These are phyloP conservation scores for Cutaneotrichosporon daszewskae DNA, from an alignment of 1,284 basidiomycete species.

Conservation along the genomic window DNA sequence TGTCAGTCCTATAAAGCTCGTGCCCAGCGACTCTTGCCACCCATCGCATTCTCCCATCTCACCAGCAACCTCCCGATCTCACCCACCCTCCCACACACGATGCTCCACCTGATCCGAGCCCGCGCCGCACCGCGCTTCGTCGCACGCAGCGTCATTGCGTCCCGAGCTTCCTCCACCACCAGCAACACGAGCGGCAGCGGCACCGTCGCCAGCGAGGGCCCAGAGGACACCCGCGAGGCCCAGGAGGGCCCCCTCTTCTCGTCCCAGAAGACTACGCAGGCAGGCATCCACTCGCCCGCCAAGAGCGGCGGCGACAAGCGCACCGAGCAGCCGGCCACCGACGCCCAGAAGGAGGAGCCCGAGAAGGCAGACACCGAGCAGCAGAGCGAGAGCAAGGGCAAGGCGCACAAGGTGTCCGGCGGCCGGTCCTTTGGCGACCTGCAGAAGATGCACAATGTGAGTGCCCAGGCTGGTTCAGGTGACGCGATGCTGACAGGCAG, in stretches of 20 bases:
- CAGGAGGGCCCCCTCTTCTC: conserved; percentile 5
- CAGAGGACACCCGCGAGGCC: no score
- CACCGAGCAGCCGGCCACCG: background rate
- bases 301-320: conserved; percentile 3
- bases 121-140: background rate
- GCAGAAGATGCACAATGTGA: conserved; percentile 1
- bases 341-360: background rate
- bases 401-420: background rate
- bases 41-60: no score
- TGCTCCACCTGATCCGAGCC: background rate
- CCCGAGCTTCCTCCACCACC: background rate
- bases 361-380: background rate
- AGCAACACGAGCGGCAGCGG: background rate
- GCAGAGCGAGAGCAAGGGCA: no score
- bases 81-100: no score
- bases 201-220: no score
- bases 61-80: no score
- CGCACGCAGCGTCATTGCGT: no score
- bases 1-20: no score
- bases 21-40: no score
- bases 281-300: conserved; percentile 4
- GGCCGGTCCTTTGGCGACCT: conserved; percentile 1
- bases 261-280: background rate
- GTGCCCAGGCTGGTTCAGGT: background rate
- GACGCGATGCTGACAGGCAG: background rate